Conservation (phyloP, 441 rosid genomes). For the Melastoma candidum region DNA sequence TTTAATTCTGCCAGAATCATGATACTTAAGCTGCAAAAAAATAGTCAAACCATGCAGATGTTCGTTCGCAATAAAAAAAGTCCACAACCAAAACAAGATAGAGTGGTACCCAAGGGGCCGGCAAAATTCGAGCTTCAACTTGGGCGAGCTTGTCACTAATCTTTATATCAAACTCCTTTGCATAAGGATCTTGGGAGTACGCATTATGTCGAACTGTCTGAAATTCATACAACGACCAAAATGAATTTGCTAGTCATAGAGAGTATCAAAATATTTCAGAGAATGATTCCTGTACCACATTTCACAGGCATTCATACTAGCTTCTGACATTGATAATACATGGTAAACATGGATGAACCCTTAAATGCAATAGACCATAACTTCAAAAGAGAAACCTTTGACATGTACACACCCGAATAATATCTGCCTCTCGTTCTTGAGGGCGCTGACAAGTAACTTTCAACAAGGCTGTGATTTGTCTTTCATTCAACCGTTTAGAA, state of each 20-base stretch:
- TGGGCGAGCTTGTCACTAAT: conserved; percentile 25
- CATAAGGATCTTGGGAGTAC: conserved; percentile 26
- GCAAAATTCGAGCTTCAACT: conserved; percentile 37
- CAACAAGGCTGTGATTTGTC: conserved; percentile 40
- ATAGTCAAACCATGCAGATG: no score
- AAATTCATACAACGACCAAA: background rate
- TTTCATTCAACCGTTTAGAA: conserved; percentile 38
- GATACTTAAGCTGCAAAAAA: conserved; percentile 27
- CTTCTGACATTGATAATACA: no score
- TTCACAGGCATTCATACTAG: no score
- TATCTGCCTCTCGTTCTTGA: conserved; percentile 26
- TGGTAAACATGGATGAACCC: no score
- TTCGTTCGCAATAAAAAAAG: background rate
- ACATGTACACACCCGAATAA: conserved; percentile 27
- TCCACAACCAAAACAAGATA: background rate
- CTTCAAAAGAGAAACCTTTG: no score
- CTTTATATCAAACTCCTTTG: conserved; percentile 31
- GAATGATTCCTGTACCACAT: no score
- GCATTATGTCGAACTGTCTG: conserved; percentile 30
- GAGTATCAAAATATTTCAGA: no score
- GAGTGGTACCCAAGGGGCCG: conserved; percentile 34
- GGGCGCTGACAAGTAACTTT: conserved; percentile 45
- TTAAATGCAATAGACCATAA: no score
- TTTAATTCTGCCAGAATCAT: conserved; percentile 28
- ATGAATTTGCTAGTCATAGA: no score